Conservation (phyloP, 2,329 filamentous ascomycete genomes). For the Epichloe typhina region DNA sequence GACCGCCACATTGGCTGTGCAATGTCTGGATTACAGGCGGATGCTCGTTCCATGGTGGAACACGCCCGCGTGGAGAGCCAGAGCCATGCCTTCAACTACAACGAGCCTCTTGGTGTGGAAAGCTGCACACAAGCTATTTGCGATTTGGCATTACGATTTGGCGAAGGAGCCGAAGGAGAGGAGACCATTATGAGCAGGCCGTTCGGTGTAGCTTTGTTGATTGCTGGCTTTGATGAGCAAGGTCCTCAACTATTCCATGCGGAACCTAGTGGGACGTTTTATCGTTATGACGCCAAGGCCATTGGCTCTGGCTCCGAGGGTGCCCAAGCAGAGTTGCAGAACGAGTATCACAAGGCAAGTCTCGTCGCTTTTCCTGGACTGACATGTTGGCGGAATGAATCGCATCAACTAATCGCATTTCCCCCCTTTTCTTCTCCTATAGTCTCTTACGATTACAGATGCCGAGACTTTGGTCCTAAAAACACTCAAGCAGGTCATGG, state of each 20-base stretch:
- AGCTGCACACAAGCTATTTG: conserved; percentile 98
- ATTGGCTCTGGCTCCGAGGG: conserved; percentile 96
- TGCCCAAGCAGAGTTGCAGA: conserved; percentile 93
- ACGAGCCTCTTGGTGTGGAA: conserved; percentile 87
- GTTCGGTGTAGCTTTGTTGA: conserved; percentile 91
- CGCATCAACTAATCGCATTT: neutral
- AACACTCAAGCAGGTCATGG: conserved; percentile 99
- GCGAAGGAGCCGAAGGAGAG: conserved; percentile 92
- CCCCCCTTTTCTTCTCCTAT: neutral
- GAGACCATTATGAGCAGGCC: conserved; percentile 98
- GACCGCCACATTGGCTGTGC: conserved; percentile 97
- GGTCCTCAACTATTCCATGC: conserved; percentile 95
- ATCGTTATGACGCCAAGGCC: conserved; percentile 97
- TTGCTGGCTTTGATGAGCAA: conserved; percentile 94
- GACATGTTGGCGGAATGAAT: neutral
- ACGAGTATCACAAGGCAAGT: conserved; percentile 84
- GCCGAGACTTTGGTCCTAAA: conserved; percentile 93
- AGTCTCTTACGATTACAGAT: conserved; percentile 82
- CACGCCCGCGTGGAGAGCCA: conserved; percentile 96
- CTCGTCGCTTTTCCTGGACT: neutral
- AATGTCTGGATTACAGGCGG: conserved; percentile 95
- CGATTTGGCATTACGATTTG: conserved; percentile 89
- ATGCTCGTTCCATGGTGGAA: conserved; percentile 95
- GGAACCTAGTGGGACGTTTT: conserved; percentile 95
- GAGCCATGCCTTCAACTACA: conserved; percentile 96